Evolutionary conservation across 495 filamentous ascomycete genomes (phyloP).

Genomic region (Mytilinidion resinicola): DNA sequence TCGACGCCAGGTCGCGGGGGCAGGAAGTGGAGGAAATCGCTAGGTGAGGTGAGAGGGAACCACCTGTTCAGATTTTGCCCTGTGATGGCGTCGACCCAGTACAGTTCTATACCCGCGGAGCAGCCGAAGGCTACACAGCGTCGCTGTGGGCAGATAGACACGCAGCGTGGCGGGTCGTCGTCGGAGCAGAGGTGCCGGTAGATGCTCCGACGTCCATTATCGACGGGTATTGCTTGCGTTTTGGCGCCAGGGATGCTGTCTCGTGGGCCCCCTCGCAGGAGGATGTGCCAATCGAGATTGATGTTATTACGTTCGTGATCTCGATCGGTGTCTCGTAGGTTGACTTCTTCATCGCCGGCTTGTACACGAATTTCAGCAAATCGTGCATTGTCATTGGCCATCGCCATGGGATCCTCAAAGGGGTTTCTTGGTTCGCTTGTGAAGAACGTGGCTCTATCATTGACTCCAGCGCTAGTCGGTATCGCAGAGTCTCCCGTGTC

Average conservation of each 20-base stretch:
- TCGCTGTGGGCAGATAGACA: conserved; percentile 63
- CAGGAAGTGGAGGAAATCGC: conserved; percentile 62
- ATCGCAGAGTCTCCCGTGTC: not conserved
- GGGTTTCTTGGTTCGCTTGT: not conserved
- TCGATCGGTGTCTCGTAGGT: conserved; percentile 4
- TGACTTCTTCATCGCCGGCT: conserved; percentile 7
- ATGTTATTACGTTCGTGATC: conserved; percentile 13
- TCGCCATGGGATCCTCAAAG: not conserved
- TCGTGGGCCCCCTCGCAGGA: conserved; percentile 10
- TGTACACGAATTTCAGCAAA: not conserved
- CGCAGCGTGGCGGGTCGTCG: conserved; percentile 59
- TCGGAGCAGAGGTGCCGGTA: conserved; percentile 58
- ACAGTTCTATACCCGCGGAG: conserved; percentile 59
- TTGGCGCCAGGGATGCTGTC: not conserved
- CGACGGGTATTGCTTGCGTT: conserved; percentile 14
- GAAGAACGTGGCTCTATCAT: not conserved
- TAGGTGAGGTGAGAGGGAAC: conserved; percentile 62
- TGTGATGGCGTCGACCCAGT: conserved; percentile 62
- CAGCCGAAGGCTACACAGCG: conserved; percentile 68
- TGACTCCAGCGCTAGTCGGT: not conserved
- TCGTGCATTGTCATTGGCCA: not conserved
- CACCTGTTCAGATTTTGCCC: conserved; percentile 54
- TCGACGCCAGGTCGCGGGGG: conserved; percentile 50
- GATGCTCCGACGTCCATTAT: conserved; percentile 35
- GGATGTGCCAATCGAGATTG: conserved; percentile 23